Evolutionary conservation across 1,139 yeast genomes (phyloP).

Genomic region (Yamadazyma blattariae): DNA sequence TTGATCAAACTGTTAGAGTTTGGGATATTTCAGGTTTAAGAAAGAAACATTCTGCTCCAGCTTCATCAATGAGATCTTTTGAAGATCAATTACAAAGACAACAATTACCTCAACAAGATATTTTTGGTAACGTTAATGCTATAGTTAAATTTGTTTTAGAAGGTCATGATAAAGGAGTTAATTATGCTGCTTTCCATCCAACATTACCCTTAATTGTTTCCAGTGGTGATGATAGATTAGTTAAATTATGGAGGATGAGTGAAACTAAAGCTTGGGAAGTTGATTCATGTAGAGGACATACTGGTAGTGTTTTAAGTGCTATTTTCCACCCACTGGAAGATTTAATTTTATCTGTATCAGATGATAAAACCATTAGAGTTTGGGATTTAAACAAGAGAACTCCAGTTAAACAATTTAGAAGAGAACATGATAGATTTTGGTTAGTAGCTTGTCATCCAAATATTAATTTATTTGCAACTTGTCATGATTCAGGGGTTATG

Average conservation of each 20-base stretch:
- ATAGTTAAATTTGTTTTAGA: conserved; percentile 94
- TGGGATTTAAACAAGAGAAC: conserved; percentile 97
- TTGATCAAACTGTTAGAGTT: conserved; percentile 98
- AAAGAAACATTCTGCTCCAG: conserved; percentile 91
- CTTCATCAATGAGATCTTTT: conserved; percentile 49
- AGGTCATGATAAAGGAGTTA: conserved; percentile 98
- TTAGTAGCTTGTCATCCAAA: conserved; percentile 83
- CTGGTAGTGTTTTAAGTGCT: conserved; percentile 86
- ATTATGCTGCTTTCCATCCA: conserved; percentile 98
- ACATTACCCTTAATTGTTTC: conserved; percentile 92
- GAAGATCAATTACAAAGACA: conserved; percentile 81
- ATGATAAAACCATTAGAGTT: conserved; percentile 94
- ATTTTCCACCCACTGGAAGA: conserved; percentile 94
- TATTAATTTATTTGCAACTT: conserved; percentile 91
- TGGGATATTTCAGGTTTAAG: conserved; percentile 98
- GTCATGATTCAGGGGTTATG: conserved; percentile 98
- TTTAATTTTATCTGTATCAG: conserved; percentile 87
- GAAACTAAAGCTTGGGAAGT: conserved; percentile 99
- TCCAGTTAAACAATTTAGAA: conserved; percentile 90
- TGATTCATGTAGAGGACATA: conserved; percentile 97
- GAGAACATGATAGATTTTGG: conserved; percentile 97
- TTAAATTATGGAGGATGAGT: conserved; percentile 97
- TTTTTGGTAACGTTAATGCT: conserved; percentile 91
- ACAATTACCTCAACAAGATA: conserved; percentile 80
- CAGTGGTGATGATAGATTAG: conserved; percentile 94